phyloP scores from a whole-genome alignment of 768 basidiomycete genomes.

The Macrolepiota fuliginosa region DNA sequence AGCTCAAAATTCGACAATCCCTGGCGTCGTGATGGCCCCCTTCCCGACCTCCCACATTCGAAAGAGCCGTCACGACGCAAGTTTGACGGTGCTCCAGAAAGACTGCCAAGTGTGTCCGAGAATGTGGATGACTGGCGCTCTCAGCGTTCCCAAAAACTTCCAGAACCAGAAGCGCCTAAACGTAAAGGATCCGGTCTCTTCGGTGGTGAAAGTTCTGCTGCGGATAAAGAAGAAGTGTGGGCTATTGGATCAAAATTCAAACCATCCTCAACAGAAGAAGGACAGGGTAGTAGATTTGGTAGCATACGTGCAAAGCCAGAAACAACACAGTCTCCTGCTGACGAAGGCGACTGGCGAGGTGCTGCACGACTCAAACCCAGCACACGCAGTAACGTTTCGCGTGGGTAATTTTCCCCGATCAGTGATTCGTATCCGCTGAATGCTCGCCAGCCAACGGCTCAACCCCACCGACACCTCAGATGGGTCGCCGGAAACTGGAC shows the following conservation, averaged over 20 bases:
- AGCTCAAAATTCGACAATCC: conserved; percentile 79
- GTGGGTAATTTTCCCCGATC: conserved; percentile 37
- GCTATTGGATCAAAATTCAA: conserved; percentile 73
- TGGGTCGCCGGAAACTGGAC: conserved; percentile 78
- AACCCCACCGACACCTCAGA: conserved; percentile 79
- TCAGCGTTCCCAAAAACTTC: conserved; percentile 38
- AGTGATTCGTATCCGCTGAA: conserved; percentile 2
- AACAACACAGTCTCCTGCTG: conserved; percentile 42
- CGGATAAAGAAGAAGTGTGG: conserved; percentile 83
- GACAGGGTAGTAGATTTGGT: conserved; percentile 41
- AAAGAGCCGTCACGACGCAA: conserved; percentile 66
- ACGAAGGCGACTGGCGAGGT: conserved; percentile 75
- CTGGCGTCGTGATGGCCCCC: conserved; percentile 88
- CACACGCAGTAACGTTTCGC: conserved; percentile 54
- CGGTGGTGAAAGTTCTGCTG: conserved; percentile 42
- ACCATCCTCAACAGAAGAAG: conserved; percentile 43
- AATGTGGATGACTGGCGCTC: conserved; percentile 72
- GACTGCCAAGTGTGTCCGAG: conserved; percentile 55
- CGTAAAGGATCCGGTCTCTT: conserved; percentile 60
- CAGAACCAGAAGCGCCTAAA: conserved; percentile 49
- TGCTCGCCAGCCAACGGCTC: conserved; percentile 56
- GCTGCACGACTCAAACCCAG: conserved; percentile 37
- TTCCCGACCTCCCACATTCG: conserved; percentile 63
- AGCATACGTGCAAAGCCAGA: conserved; percentile 50
- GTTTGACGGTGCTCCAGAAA: conserved; percentile 52